These are phyloP conservation scores for Neostapfia colusana DNA, from an alignment of 176 grass and related monocot species.

Conservation along the genomic window DNA sequence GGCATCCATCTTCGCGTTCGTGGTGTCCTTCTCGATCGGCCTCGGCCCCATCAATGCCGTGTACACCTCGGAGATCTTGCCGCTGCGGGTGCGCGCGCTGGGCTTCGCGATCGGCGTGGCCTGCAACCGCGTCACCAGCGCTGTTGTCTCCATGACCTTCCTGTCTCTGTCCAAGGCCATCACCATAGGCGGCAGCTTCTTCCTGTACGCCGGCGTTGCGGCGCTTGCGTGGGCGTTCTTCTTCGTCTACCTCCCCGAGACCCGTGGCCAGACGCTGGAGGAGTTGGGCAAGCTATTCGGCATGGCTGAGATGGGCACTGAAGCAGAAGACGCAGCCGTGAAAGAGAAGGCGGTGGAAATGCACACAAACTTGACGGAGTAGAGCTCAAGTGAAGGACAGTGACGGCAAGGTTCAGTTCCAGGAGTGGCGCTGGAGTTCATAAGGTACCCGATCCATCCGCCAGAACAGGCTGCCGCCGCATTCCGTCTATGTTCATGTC, in stretches of 20 bases:
- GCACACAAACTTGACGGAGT: background rate
- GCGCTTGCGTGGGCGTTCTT: slow-evolving; percentile 44
- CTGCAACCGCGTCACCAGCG: slow-evolving; percentile 59
- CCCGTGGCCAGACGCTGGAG: slow-evolving; percentile 59
- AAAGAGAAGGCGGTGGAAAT: slow-evolving; percentile 38
- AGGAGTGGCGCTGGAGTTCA: too few relatives aligned
- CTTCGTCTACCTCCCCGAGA: slow-evolving; percentile 56
- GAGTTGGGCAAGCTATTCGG: slow-evolving; percentile 59
- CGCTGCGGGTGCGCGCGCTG: slow-evolving; percentile 61
- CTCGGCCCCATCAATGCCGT: slow-evolving; percentile 56
- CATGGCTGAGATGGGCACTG: background rate
- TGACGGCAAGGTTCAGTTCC: too few relatives aligned
- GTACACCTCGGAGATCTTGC: slow-evolving; percentile 68
- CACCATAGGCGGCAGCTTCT: slow-evolving; percentile 69
- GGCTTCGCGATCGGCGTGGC: slow-evolving; percentile 46
- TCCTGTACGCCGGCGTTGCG: slow-evolving; percentile 52
- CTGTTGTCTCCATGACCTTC: slow-evolving; percentile 67
- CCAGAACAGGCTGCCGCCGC: too few relatives aligned
- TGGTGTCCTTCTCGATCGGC: slow-evolving; percentile 68
- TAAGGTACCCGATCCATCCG: too few relatives aligned
- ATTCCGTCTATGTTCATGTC: too few relatives aligned
- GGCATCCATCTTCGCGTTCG: slow-evolving; percentile 42
- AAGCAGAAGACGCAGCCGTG: background rate
- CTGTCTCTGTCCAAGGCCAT: slow-evolving; percentile 68
- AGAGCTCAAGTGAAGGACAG: too few relatives aligned